These are phyloP conservation scores for Rutstroemia sydowiana DNA, from an alignment of 2,329 filamentous ascomycete genomes.

Conservation along the genomic window DNA sequence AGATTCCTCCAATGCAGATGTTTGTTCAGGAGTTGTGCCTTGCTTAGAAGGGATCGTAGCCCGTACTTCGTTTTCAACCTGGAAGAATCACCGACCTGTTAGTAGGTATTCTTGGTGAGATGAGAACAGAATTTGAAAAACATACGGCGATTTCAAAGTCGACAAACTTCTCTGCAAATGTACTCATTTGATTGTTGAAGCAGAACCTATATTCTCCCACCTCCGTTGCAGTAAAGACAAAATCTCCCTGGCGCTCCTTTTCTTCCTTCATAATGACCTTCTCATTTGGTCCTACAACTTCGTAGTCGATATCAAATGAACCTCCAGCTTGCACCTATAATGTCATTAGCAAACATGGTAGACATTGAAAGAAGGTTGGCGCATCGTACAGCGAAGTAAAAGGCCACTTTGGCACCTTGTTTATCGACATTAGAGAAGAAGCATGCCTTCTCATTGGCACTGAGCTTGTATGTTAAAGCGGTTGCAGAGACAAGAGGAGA, in stretches of 20 bases:
- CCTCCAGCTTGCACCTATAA: conserved; percentile 90
- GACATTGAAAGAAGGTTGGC: neutral
- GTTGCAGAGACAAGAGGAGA: conserved; percentile 71
- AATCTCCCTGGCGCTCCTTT: conserved; percentile 94
- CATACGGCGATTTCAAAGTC: conserved; percentile 94
- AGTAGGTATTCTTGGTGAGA: neutral
- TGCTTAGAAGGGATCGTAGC: conserved; percentile 81
- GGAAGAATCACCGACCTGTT: neutral
- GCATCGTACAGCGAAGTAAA: conserved; percentile 86
- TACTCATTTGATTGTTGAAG: conserved; percentile 98
- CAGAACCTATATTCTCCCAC: conserved; percentile 91
- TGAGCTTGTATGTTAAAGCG: conserved; percentile 86
- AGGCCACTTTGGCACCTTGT: conserved; percentile 81
- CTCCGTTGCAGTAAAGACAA: conserved; percentile 89
- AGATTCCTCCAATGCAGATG: conserved; percentile 80
- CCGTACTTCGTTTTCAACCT: conserved; percentile 88
- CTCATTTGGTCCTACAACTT: conserved; percentile 72
- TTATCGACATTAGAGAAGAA: conserved; percentile 80
- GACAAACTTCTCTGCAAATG: conserved; percentile 93
- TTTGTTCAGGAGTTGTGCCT: conserved; percentile 83
- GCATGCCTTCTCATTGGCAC: conserved; percentile 88
- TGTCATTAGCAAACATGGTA: neutral
- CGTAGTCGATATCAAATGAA: conserved; percentile 94
- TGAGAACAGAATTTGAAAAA: conserved; percentile 11
- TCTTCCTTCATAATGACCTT: conserved; percentile 77